Evolutionary conservation across 768 basidiomycete species (phyloP), one percentile per base, ranked within the genome.

Genomic region (Cubamyces sp.): DNA sequence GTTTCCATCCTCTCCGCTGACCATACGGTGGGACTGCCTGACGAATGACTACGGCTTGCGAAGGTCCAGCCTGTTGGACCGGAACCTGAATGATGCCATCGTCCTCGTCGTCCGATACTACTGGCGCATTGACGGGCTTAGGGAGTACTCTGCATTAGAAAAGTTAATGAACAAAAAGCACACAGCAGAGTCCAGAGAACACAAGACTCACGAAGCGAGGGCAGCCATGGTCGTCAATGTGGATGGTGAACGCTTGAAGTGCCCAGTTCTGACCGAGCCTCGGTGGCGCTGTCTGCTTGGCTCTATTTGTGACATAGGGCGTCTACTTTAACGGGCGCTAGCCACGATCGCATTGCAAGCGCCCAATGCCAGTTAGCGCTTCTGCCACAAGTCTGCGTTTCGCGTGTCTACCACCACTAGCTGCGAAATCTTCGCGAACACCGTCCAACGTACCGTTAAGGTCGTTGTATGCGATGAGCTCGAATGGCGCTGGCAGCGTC

Each of bases 1-100:
- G 96, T 67, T 85, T 90, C 97, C 97, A 99, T 45, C 86, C 89
- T 61, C 75, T 80, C 51, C 96, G 82, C 70, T 88, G 87, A 7
- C 96, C 92, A 74, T 98, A 99, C 15, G 89, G 84, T 3, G 96
- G 96, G 41, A 91, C 80, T 45, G 75, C 76, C 19, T 76, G 73
- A 46, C 87, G 82, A 58, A 84, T 72, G 62, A 82, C 77, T 54
- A 89, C 73, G 21, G 74, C 70, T 57, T 73, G 77, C 4, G 77
- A 75, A 16, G 71, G 66, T 0, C 74, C 64, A 40, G 66, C 71
- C 69, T 66, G 74, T 61, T 64, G 62, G 11, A 59, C 71, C 58
- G 34, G 70, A 28, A 68, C 69, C n/a, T 66, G 75, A 18, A 70
- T 74, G n/a, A 70, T 68, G 16, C 66, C 62, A n/a, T 83, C 78